Conservation (phyloP, 1,284 basidiomycete species). For the Blastosporella zonata region DNA sequence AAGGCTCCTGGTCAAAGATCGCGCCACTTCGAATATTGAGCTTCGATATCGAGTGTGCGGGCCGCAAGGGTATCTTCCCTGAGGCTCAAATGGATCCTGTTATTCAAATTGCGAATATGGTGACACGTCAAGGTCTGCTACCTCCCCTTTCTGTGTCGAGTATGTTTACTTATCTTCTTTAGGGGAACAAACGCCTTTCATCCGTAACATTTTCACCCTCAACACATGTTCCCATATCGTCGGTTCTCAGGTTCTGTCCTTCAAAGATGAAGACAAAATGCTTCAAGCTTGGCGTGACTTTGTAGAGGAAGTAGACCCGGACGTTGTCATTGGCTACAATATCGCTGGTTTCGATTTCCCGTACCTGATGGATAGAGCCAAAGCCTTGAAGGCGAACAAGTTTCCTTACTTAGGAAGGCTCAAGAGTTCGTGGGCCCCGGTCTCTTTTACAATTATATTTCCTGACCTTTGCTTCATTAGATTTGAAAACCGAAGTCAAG, state of each 20-base stretch:
- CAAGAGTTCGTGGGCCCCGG: slow-evolving; percentile 47
- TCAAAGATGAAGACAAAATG: slow-evolving; percentile 70
- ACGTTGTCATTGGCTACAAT: slow-evolving; percentile 94
- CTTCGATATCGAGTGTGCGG: slow-evolving; percentile 97
- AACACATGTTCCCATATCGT: slow-evolving; percentile 92
- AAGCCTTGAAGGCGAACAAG: slow-evolving; percentile 66
- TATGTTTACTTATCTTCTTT: slow-evolving; percentile 4
- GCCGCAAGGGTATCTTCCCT: slow-evolving; percentile 93
- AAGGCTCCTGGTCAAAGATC: slow-evolving; percentile 86
- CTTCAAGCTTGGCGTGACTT: slow-evolving; percentile 84
- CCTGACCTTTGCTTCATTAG: slow-evolving; percentile 37
- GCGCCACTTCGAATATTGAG: slow-evolving; percentile 90
- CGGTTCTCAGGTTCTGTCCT: slow-evolving; percentile 91
- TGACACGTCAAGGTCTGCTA: slow-evolving; percentile 81
- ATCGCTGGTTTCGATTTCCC: slow-evolving; percentile 91
- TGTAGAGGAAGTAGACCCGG: slow-evolving; percentile 84
- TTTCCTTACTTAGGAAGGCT: slow-evolving; percentile 83
- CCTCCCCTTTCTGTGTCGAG: not conserved
- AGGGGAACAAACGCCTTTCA: slow-evolving; percentile 90
- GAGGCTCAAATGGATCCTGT: slow-evolving; percentile 87
- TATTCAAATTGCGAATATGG: slow-evolving; percentile 98
- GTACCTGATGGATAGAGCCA: slow-evolving; percentile 88
- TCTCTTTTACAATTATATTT: not conserved
- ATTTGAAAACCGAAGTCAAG: slow-evolving; percentile 73
- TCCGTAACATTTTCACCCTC: slow-evolving; percentile 94